Conservation (phyloP, 441 rosid genomes). For the Eutrema salsugineum region DNA sequence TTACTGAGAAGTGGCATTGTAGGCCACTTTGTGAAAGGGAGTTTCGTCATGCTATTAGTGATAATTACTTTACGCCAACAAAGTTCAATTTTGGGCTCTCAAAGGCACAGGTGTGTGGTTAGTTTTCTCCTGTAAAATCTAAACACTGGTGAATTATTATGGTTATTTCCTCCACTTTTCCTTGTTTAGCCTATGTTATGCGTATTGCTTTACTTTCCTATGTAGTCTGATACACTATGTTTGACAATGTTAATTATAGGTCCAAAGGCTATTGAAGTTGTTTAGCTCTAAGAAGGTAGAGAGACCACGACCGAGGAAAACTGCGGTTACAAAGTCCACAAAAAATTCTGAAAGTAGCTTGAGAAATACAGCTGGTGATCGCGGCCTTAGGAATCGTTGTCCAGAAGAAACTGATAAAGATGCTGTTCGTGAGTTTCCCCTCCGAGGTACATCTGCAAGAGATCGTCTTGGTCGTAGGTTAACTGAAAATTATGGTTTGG, state of each 20-base stretch:
- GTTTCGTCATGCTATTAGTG: slow-evolving; percentile 50
- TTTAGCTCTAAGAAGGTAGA: slow-evolving; percentile 41
- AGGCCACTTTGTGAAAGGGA: slow-evolving; percentile 53
- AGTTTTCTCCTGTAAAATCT: not conserved
- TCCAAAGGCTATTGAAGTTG: slow-evolving; percentile 41
- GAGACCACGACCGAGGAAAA: slow-evolving; percentile 11
- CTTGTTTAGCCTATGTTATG: not conserved
- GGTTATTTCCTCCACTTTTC: not conserved
- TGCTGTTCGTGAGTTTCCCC: slow-evolving; percentile 6
- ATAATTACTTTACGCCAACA: slow-evolving; percentile 46
- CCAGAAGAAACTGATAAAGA: slow-evolving; percentile 9
- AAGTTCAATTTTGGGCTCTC: slow-evolving; percentile 77
- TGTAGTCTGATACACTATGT: not conserved
- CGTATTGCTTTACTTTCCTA: not conserved
- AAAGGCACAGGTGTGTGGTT: slow-evolving; percentile 49
- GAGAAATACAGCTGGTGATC: slow-evolving; percentile 18
- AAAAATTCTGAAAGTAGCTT: slow-evolving; percentile 7
- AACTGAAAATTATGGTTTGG: slow-evolving; percentile 7
- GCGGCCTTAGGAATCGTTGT: not conserved
- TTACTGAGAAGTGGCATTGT: slow-evolving; percentile 47
- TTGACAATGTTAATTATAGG: slow-evolving; percentile 35
- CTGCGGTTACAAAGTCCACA: not conserved
- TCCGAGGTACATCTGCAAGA: slow-evolving; percentile 12
- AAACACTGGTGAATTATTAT: not conserved
- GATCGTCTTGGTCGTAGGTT: slow-evolving; percentile 19